A percentile compares a stretch with the other conserved stretches of the same genome.
Conservation (phyloP, 2,329 filamentous ascomycete genomes). For the Elsinoe fawcettii region DNA sequence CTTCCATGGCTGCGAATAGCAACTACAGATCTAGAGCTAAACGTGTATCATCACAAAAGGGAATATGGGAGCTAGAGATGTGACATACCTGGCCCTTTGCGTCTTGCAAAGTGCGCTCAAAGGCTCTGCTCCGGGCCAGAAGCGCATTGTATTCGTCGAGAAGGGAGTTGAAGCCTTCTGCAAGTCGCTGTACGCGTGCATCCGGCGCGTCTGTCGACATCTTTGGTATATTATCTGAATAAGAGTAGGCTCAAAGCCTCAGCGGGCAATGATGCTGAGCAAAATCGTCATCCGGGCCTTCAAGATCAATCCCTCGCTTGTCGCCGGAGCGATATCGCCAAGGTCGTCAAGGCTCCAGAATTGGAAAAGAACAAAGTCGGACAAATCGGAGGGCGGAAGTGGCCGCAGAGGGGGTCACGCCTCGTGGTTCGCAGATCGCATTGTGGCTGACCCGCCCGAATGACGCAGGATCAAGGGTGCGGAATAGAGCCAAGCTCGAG, state of each 20-base stretch:
- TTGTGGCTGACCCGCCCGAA: conserved; percentile 1
- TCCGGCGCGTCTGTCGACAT: conserved; percentile 14
- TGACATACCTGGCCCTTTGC: conserved; percentile 43
- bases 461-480: conserved; percentile 5
- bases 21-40: conserved; percentile 49
- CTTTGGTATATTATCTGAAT: not conserved
- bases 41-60: conserved; percentile 34
- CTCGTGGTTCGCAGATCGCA: conserved; percentile 9
- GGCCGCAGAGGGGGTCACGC: not conserved
- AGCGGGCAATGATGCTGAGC: not conserved
- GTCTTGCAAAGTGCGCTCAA: conserved; percentile 42
- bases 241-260: not conserved
- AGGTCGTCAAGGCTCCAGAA: conserved; percentile 4
- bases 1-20: conserved; percentile 37
- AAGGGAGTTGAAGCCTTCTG: conserved; percentile 40
- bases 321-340: not conserved
- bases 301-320: not conserved
- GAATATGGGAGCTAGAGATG: conserved; percentile 6
- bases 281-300: not conserved
- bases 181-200: conserved; percentile 33
- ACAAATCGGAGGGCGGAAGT: conserved; percentile 3
- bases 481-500: not conserved
- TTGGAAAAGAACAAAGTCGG: not conserved
- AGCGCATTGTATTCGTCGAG: conserved; percentile 41
- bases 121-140: conserved; percentile 35